Conservation (phyloP, 164 flowering plant genomes). For the Aristolochia californica region DNA sequence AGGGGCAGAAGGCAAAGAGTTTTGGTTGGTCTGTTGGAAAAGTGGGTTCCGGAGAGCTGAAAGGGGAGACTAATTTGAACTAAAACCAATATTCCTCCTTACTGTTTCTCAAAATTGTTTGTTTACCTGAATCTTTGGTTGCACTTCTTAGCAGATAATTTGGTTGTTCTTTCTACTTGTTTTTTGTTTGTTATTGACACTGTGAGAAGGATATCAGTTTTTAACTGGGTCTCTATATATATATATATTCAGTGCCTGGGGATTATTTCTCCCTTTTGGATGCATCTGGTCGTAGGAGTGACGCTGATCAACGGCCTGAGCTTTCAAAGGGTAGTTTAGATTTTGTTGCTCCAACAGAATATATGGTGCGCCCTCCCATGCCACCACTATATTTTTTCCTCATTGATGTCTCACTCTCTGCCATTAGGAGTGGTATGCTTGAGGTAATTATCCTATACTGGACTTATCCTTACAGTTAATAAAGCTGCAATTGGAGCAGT, state of each 20-base stretch:
- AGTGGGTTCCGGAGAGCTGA: too few species aligned
- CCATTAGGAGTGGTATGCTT: conserved; percentile 92
- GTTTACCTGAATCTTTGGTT: too few species aligned
- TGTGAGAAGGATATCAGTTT: too few species aligned
- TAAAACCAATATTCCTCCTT: too few species aligned
- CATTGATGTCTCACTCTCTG: conserved; percentile 83
- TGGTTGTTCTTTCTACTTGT: too few species aligned
- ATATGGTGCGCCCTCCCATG: conserved; percentile 99
- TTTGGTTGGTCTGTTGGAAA: too few species aligned
- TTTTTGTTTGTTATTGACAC: too few species aligned
- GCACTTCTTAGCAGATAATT: too few species aligned
- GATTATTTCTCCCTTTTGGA: conserved; percentile 83
- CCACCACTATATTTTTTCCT: conserved; percentile 94
- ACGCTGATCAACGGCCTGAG: conserved; percentile 83
- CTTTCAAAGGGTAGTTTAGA: conserved; percentile 91
- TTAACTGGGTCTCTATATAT: too few species aligned
- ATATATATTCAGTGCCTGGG: conserved; percentile 56
- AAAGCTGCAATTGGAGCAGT: not conserved
- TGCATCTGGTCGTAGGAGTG: conserved; percentile 76
- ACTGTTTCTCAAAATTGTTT: too few species aligned
- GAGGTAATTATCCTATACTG: conserved; percentile 46
- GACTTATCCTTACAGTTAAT: not conserved
- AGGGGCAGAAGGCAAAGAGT: too few species aligned
- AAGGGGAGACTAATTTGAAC: too few species aligned
- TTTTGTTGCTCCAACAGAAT: conserved; percentile 95